Base-by-base conservation (phyloP, 1,284 basidiomycete genomes). In the Papiliotrema laurentii region DNA sequence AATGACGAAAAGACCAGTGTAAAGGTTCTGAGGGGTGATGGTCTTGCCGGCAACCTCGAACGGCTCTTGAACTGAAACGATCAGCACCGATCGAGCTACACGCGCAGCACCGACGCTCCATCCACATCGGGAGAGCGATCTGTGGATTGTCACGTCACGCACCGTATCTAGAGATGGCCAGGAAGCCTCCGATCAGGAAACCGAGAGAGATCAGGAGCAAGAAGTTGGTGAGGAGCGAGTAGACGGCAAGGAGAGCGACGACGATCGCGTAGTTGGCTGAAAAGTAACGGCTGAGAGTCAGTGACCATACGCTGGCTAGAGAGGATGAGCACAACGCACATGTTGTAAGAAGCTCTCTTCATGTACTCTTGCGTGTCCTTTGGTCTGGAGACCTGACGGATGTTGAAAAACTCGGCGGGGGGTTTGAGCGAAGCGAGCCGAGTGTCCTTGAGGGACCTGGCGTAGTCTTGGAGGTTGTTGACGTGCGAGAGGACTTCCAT, bases 131-230 rank as follows among this genome's bases (percentile, higher is more conserved):
- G 39, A 46, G 37, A 27, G 47, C 24, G 9, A 37, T 13, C 10
- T 37, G 35, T 21, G 39, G 43, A 39, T 2, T n/a, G 38, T 22
- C 21, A 16, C 27, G 26, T 7, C 4, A 76, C 87, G 66, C 56
- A 92, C 89, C 90, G 60, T 87, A 97, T 65, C 80, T 84, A 76
- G 91, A 93, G 77, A 97, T 94, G 38, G 82, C 82, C 28, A 83
- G 74, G 76, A 97, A 97, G 2, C 94, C 94, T 41, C 89, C 89
- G 56, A 92, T 83, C 60, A 98, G 83, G 79, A 97, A 92, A 31
- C 77, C 80, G 54, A 97, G 78, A 4, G 93, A 83, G 63, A 94
- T 78, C 55, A 97, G 80, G 39, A 98, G 83, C 34, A 83, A 71
- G 6, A 81, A 81, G 74, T 88, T 92, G 54, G 86, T 90, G 62